Evolutionary conservation across 345 rosid species (phyloP).

Genomic region (Camelina neglecta): DNA sequence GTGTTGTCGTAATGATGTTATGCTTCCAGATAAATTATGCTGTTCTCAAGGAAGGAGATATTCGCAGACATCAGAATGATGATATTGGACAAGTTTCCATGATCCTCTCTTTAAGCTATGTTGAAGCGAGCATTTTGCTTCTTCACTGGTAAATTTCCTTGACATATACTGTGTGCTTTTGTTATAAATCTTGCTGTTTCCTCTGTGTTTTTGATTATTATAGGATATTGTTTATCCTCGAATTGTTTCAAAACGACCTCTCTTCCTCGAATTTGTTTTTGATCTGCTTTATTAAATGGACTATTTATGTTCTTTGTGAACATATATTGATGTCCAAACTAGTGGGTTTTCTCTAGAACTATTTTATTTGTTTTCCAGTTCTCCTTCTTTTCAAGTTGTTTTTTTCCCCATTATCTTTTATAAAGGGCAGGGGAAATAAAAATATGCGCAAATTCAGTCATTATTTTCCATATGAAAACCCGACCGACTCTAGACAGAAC

Average conservation of each 20-base stretch:
- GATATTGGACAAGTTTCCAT: conserved; percentile 68
- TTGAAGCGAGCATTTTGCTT: conserved; percentile 67
- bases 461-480: too few species aligned
- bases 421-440: too few species aligned
- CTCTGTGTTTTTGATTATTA: conserved; percentile 2
- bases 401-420: too few species aligned
- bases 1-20: conserved; percentile 23
- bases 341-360: conserved; percentile 11
- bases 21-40: conserved; percentile 65
- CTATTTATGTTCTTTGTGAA: conserved; percentile 8
- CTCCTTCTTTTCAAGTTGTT: too few species aligned
- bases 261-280: too few species aligned
- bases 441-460: too few species aligned
- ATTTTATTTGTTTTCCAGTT: too few species aligned
- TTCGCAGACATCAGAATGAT: conserved; percentile 66
- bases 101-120: conserved; percentile 74
- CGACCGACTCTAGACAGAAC: too few species aligned
- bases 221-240: not conserved
- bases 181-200: not conserved
- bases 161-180: not conserved
- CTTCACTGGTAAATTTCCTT: conserved; percentile 68
- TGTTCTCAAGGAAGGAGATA: conserved; percentile 75
- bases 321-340: conserved; percentile 5
- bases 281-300: conserved; percentile 9
- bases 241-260: too few species aligned